Percentiles rank a stretch among this genome's conserved stretches.
Evolutionary conservation across 495 filamentous ascomycete species (phyloP).

Genomic region (Hypoxylon cercidicola): DNA sequence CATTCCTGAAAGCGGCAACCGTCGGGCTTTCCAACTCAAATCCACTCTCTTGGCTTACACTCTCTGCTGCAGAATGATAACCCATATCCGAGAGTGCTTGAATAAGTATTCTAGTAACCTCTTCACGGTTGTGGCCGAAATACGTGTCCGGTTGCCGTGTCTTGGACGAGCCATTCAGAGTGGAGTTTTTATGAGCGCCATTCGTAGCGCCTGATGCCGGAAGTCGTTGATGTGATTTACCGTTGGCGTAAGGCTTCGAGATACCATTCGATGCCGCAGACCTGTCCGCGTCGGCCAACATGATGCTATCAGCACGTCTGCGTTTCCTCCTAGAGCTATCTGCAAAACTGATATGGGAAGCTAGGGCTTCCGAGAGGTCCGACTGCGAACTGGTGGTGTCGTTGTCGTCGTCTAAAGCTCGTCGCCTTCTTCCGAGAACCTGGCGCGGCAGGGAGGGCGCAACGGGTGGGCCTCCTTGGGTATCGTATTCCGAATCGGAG

Average conservation of each 20-base stretch:
- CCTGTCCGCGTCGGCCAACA: conserved; percentile 43
- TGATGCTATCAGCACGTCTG: conserved; percentile 39
- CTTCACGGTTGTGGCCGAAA: conserved; percentile 89
- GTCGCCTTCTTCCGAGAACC: conserved; percentile 41
- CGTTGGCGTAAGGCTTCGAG: conserved; percentile 44
- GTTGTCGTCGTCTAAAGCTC: conserved; percentile 35
- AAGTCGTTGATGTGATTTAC: conserved; percentile 32
- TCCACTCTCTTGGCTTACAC: conserved; percentile 82
- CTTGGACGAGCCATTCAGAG: conserved; percentile 53
- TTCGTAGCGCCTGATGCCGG: conserved; percentile 41
- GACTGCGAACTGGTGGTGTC: conserved; percentile 25
- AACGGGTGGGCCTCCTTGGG: conserved; percentile 19
- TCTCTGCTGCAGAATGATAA: conserved; percentile 78
- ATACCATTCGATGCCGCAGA: conserved; percentile 40
- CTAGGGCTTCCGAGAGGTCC: conserved; percentile 32
- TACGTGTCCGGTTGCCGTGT: conserved; percentile 46
- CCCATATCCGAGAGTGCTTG: conserved; percentile 90
- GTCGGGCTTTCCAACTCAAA: conserved; percentile 86
- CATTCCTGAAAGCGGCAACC: conserved; percentile 84
- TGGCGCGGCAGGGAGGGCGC: conserved; percentile 35
- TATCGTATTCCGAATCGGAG: conserved; percentile 28
- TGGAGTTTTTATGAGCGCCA: conserved; percentile 49
- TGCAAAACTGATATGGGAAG: conserved; percentile 18
- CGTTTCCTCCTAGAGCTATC: conserved; percentile 40
- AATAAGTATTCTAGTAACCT: conserved; percentile 91